phyloP scores from a whole-genome alignment of 2,329 filamentous ascomycete genomes.

The Trichophaea hybrida region DNA sequence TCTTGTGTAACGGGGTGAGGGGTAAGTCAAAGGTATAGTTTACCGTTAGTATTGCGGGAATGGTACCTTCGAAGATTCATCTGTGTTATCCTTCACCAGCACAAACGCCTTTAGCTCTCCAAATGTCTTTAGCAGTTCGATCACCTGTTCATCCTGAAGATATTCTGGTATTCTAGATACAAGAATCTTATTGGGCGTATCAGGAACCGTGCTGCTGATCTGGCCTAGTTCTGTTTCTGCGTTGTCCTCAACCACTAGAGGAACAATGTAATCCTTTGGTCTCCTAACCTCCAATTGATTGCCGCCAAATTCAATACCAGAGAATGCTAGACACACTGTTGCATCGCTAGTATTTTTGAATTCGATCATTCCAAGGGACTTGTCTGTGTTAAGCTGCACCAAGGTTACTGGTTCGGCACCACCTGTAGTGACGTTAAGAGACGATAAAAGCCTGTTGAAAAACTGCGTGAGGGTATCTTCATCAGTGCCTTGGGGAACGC shows the following conservation, averaged over 20 bases:
- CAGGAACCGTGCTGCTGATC: constrained; percentile 66
- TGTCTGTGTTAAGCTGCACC: constrained; percentile 66
- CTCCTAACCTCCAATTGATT: constrained; percentile 32
- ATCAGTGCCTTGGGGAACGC: constrained; percentile 56
- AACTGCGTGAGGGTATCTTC: constrained; percentile 68
- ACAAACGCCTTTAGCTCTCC: constrained; percentile 87
- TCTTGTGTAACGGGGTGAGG: constrained; percentile 3
- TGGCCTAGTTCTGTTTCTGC: constrained; percentile 63
- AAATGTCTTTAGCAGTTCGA: constrained; percentile 78
- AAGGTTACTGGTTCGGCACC: constrained; percentile 62
- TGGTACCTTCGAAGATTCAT: constrained; percentile 69
- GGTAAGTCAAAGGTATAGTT: constrained; percentile 17
- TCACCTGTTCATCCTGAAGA: constrained; percentile 80
- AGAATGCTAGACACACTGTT: constrained; percentile 77
- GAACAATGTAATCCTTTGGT: constrained; percentile 48
- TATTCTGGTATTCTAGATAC: constrained; percentile 79
- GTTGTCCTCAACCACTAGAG: constrained; percentile 77
- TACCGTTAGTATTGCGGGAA: constrained; percentile 19
- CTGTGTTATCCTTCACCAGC: constrained; percentile 71
- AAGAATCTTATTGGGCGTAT: constrained; percentile 90
- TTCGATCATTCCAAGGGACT: constrained; percentile 71
- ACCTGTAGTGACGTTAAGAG: constrained; percentile 71
- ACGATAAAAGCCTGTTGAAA: constrained; percentile 93
- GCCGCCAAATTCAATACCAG: constrained; percentile 77
- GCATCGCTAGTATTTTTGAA: constrained; percentile 79